Base-by-base conservation (phyloP, 768 basidiomycete species). In the Roridomyces roridus region DNA sequence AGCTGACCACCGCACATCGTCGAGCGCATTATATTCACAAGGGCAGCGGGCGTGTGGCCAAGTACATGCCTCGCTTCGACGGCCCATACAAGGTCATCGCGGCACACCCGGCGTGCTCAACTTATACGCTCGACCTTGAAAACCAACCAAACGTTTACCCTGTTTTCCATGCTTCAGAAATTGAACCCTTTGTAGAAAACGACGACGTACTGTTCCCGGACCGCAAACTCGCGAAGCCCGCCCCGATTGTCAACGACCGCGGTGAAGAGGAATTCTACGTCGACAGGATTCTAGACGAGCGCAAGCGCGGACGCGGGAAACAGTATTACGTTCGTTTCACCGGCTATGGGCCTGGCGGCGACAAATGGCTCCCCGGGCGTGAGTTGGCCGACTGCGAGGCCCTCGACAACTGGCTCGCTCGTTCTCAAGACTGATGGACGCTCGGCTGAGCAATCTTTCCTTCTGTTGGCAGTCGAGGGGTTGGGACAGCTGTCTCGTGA, bases 31-130 rank as follows among this genome's bases (percentile, higher is more conserved):
- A 68, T 47, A 65, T 60, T 35, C n/a, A 55, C 1, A 48, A 45
- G 14, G 68, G 67, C 9, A 59, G 66, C 2, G 61, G 64, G 5
- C 61, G 66, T 0, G 70, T 71, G 0, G 72, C 74, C 0, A 79
- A 80, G 44, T 78, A 77, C 42, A 73, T 80, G 66, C 72, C 72
- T 0, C 47, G 64, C 0, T 73, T 37, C 17, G 70, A 79, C 49
- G 65, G 73, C 0, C 72, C 68, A 0, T 73, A 65, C 41, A 36
- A 0, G 0, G 48, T 79, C 4, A 23, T 55, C 0, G 43, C 57
- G 0, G 67, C 68, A 1, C 51, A 64, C 25, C 62, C 57, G 0
- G 41, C 60, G 10, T 43, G 45, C 0, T 73, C 65, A 1, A 54
- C 59, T 1, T 72, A 71, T 24, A 67, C 60, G 1, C 54, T 71